These are phyloP conservation scores for Colletotrichum tabaci DNA, from an alignment of 2,329 filamentous ascomycete species.

Conservation along the genomic window DNA sequence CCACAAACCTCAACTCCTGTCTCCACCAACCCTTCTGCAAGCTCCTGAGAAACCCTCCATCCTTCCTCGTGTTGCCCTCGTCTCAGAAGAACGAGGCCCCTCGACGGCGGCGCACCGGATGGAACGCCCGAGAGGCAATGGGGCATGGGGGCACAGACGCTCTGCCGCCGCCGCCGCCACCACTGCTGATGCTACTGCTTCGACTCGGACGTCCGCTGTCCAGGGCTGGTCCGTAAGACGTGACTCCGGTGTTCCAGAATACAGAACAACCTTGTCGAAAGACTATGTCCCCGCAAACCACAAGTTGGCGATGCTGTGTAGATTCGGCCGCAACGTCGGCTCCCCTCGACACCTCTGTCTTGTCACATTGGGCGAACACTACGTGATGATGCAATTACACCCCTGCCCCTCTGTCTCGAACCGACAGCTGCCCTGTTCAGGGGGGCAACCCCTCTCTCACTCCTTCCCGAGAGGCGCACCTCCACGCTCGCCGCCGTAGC, in stretches of 20 bases:
- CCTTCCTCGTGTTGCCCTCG: conserved; percentile 14
- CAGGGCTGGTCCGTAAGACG: conserved; percentile 17
- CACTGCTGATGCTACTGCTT: not conserved
- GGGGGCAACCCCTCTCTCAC: not conserved
- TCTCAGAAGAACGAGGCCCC: conserved; percentile 21
- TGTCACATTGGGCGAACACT: conserved; percentile 11
- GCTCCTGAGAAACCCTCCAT: conserved; percentile 28
- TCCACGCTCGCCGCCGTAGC: conserved; percentile 1
- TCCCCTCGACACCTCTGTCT: conserved; percentile 10
- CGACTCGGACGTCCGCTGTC: not conserved
- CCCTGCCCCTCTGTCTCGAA: conserved; percentile 13
- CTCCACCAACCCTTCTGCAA: conserved; percentile 23
- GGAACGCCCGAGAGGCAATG: conserved; percentile 12
- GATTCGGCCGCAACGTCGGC: conserved; percentile 18
- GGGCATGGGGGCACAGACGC: not conserved
- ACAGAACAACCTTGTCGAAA: conserved; percentile 21
- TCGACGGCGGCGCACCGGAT: conserved; percentile 21
- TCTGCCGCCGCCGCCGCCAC: not conserved
- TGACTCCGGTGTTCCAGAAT: conserved; percentile 33
- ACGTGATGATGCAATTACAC: conserved; percentile 8
- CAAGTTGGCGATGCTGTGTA: not conserved
- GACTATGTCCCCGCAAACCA: not conserved
- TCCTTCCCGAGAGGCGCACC: not conserved
- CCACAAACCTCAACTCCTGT: conserved; percentile 21
- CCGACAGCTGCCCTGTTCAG: conserved; percentile 21